These are phyloP conservation scores for Ascochyta fabae DNA, from an alignment of 2,329 filamentous ascomycete species.

Conservation along the genomic window DNA sequence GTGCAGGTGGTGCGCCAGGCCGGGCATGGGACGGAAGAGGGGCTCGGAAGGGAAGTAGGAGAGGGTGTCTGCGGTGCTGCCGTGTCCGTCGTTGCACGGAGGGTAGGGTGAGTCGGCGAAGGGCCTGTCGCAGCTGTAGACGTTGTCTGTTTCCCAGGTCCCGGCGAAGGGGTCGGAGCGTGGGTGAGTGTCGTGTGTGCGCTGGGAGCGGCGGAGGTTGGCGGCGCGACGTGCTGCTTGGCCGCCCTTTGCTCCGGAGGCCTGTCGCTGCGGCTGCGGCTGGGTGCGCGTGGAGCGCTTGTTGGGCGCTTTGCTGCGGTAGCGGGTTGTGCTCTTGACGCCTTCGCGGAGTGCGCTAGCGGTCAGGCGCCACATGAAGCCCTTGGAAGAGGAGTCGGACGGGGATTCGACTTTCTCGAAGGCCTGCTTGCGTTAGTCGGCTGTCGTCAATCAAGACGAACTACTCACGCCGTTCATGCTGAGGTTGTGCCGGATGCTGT, in stretches of 20 bases:
- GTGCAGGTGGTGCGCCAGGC: background rate
- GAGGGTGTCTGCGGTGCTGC: background rate
- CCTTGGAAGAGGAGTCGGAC: constrained; percentile 66
- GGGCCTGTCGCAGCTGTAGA: background rate
- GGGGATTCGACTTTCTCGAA: constrained; percentile 61
- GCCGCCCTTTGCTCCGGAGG: constrained; percentile 55
- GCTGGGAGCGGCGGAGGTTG: constrained; percentile 28
- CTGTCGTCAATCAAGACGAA: background rate
- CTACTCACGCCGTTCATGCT: constrained; percentile 87
- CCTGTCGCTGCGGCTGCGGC: constrained; percentile 50
- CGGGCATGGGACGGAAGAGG: background rate
- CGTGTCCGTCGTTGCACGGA: background rate
- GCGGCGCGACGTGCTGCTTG: constrained; percentile 48
- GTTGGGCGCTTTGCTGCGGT: constrained; percentile 55
- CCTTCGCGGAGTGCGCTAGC: constrained; percentile 71
- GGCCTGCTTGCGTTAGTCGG: constrained; percentile 50
- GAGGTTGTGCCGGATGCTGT: constrained; percentile 92
- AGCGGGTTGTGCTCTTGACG: constrained; percentile 81
- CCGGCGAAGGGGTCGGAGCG: no score
- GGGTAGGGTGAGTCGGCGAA: background rate
- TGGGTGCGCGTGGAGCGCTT: constrained; percentile 47
- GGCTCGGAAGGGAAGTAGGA: background rate
- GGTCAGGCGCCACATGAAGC: constrained; percentile 78
- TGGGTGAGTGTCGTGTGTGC: constrained; percentile 25
- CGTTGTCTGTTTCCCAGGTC: background rate